A percentile compares a stretch with the other conserved stretches of the same genome.
Evolutionary conservation across 495 filamentous ascomycete species (phyloP).

Genomic region (Podospora sp.): DNA sequence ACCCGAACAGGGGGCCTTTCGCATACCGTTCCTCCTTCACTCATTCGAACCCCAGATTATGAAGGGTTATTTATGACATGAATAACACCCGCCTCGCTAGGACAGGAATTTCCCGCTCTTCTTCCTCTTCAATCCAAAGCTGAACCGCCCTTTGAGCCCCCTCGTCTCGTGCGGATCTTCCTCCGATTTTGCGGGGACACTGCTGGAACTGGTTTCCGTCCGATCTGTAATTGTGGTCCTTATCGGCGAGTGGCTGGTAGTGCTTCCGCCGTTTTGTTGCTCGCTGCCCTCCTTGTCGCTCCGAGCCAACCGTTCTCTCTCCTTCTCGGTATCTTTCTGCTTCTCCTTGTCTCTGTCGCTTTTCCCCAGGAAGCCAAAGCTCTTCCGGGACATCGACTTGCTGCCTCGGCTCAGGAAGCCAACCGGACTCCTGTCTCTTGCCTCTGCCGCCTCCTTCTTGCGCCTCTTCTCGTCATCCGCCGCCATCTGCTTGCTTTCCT

Average conservation of each 20-base stretch:
- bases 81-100: slow-evolving; percentile 22
- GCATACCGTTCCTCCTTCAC: neutral
- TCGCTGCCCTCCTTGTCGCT: slow-evolving; percentile 15
- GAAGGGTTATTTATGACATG: neutral
- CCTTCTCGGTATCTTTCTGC: slow-evolving; percentile 24
- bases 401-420: slow-evolving; percentile 45
- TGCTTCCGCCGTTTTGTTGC: slow-evolving; percentile 21
- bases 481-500: slow-evolving; percentile 48
- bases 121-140: slow-evolving; percentile 60
- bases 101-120: slow-evolving; percentile 55
- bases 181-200: slow-evolving; percentile 15
- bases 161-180: slow-evolving; percentile 34
- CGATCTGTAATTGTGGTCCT: slow-evolving; percentile 15
- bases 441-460: slow-evolving; percentile 33
- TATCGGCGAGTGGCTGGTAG: slow-evolving; percentile 20
- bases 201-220: slow-evolving; percentile 23
- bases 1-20: neutral
- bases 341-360: slow-evolving; percentile 34
- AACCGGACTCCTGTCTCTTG: slow-evolving; percentile 18
- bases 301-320: slow-evolving; percentile 16
- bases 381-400: slow-evolving; percentile 53
- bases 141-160: slow-evolving; percentile 55
- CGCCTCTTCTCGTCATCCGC: slow-evolving; percentile 44
- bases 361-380: slow-evolving; percentile 50
- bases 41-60: neutral